Percentiles rank a stretch among this genome's conserved stretches.
Conservation (phyloP, 2,329 filamentous ascomycete species). For the Chalara sp. region DNA sequence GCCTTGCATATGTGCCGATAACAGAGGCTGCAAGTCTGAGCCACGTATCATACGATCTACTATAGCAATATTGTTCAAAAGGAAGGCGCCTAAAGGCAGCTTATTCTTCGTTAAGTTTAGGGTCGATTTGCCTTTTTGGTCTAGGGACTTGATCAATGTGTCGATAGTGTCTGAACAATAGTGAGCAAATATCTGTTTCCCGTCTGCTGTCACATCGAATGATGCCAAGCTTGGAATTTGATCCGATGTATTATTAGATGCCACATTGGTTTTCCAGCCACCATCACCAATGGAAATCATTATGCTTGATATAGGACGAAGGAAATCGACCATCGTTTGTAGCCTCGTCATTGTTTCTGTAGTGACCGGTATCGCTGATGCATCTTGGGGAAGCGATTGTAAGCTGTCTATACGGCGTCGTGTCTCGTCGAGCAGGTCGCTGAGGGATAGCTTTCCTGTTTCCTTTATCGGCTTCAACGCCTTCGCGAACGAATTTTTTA, state of each 20-base stretch:
- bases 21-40: constrained; percentile 69
- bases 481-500: constrained; percentile 77
- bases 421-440: constrained; percentile 78
- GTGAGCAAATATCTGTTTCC: constrained; percentile 78
- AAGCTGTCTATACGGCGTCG: constrained; percentile 61
- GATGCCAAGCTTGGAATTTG: constrained; percentile 65
- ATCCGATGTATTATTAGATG: constrained; percentile 51
- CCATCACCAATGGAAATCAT: constrained; percentile 90
- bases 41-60: constrained; percentile 78
- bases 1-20: constrained; percentile 58
- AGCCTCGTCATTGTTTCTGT: constrained; percentile 80
- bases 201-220: constrained; percentile 85
- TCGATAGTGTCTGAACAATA: constrained; percentile 90
- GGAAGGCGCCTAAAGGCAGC: constrained; percentile 75
- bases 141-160: constrained; percentile 65
- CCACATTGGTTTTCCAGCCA: constrained; percentile 64
- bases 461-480: constrained; percentile 85
- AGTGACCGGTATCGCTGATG: constrained; percentile 69
- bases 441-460: constrained; percentile 80
- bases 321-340: constrained; percentile 79
- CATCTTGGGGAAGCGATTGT: constrained; percentile 68
- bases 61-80: constrained; percentile 81
- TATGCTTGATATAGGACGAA: constrained; percentile 79
- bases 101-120: constrained; percentile 51
- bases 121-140: constrained; percentile 63